Conservation (phyloP, 768 basidiomycete species). For the Nidularia pulvinata region DNA sequence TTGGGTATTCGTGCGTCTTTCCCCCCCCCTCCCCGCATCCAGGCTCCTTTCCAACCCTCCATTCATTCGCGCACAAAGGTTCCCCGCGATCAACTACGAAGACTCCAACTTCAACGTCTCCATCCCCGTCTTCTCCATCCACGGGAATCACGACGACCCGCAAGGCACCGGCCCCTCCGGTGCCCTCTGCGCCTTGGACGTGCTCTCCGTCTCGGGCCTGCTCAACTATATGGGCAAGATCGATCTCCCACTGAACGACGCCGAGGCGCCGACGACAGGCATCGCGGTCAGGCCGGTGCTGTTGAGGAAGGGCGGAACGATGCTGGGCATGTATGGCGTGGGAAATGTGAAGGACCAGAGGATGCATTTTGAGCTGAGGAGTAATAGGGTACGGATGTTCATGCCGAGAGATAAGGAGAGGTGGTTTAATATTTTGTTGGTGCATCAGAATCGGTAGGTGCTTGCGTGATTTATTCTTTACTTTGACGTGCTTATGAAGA, state of each 20-base stretch:
- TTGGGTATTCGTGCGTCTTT: conserved; percentile 76
- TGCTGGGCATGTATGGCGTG: conserved; percentile 92
- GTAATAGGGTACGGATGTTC: conserved; percentile 95
- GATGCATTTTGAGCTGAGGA: conserved; percentile 95
- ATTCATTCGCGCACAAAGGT: conserved; percentile 43
- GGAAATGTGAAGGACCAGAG: conserved; percentile 97
- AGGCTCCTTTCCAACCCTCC: too few species aligned
- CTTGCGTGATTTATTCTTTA: background rate
- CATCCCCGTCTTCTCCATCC: conserved; percentile 98
- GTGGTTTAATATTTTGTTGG: conserved; percentile 93
- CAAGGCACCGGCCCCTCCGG: conserved; percentile 96
- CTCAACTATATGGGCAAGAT: conserved; percentile 99
- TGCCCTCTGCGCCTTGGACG: conserved; percentile 92
- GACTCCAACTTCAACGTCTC: conserved; percentile 94
- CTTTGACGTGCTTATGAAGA: background rate
- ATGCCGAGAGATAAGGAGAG: conserved; percentile 89
- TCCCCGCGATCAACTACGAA: conserved; percentile 97
- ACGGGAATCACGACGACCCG: conserved; percentile 99
- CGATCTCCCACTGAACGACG: conserved; percentile 78
- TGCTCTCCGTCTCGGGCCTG: conserved; percentile 91
- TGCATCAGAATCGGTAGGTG: conserved; percentile 93
- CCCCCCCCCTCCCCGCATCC: conserved; percentile 1
- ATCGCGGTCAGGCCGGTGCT: conserved; percentile 91
- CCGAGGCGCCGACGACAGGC: conserved; percentile 64
- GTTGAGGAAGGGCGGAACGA: conserved; percentile 82